Evolutionary conservation across 73 alveolate genomes (phyloP).

Genomic region (Paramecium biaurelia): DNA sequence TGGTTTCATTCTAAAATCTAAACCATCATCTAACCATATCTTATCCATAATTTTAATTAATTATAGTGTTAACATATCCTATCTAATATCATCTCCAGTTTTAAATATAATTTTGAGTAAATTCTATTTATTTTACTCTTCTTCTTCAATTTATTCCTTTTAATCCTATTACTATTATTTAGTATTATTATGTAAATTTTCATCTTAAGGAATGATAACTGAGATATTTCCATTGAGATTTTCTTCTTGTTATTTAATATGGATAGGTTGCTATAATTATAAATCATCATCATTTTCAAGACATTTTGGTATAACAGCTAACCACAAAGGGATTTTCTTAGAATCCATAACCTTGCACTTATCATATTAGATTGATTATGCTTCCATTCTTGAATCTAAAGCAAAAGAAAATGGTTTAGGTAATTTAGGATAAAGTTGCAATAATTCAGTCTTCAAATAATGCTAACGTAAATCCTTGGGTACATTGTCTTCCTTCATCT

Average conservation of each 20-base stretch:
- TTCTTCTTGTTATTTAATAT: background rate
- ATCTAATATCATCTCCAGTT: conserved; percentile 97
- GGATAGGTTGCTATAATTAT: background rate
- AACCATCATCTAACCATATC: conserved; percentile 93
- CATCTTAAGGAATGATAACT: background rate
- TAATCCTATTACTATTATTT: background rate
- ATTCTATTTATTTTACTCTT: background rate
- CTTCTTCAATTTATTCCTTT: background rate
- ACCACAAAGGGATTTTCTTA: conserved; percentile 62
- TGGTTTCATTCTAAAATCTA: conserved; percentile 92
- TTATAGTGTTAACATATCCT: conserved; percentile 93
- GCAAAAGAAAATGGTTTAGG: conserved; percentile 63
- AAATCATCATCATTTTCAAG: background rate
- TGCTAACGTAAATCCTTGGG: background rate
- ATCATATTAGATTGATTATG: background rate
- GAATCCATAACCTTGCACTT: conserved; percentile 65
- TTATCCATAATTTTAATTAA: conserved; percentile 92
- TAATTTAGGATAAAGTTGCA: background rate
- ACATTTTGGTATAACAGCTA: conserved; percentile 28
- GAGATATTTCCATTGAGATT: background rate
- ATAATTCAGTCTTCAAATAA: background rate
- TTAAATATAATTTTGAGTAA: conserved; percentile 43
- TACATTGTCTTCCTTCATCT: conserved; percentile 24
- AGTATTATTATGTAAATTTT: background rate
- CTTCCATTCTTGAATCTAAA: conserved; percentile 61